phyloP scores from a whole-genome alignment of 2,329 filamentous ascomycete species.

The Metarhizium rileyi region DNA sequence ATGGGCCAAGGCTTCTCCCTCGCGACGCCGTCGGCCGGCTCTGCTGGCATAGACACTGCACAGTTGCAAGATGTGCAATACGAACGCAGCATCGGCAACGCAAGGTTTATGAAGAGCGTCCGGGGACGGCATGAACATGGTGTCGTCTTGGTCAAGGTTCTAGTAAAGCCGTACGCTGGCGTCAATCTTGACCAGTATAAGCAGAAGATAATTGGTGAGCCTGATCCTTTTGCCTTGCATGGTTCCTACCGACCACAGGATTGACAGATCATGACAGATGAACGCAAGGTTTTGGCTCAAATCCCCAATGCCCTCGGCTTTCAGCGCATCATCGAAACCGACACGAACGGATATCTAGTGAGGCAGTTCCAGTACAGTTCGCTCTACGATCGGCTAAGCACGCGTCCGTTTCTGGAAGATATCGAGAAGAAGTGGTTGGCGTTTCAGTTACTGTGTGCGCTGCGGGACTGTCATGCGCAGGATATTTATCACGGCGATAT shows the following conservation, averaged over 20 bases:
- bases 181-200: conserved; percentile 75
- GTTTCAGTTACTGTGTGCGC: conserved; percentile 84
- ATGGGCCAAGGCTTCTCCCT: conserved; percentile 98
- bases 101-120: conserved; percentile 94
- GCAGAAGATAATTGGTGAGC: conserved; percentile 62
- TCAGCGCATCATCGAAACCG: conserved; percentile 84
- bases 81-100: conserved; percentile 84
- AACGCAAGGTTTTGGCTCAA: conserved; percentile 67
- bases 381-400: conserved; percentile 93
- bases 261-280: conserved; percentile 41
- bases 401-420: conserved; percentile 88
- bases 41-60: conserved; percentile 85
- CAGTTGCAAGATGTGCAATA: conserved; percentile 86
- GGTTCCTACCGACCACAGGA: neutral
- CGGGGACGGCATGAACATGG: conserved; percentile 84
- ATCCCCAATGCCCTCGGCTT: conserved; percentile 88
- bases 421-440: conserved; percentile 99
- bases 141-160: conserved; percentile 85
- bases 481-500: conserved; percentile 96
- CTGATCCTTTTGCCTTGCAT: neutral
- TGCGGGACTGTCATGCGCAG: conserved; percentile 82
- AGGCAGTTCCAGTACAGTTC: conserved; percentile 95
- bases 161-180: conserved; percentile 81
- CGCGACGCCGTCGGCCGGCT: conserved; percentile 81
- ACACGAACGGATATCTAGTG: conserved; percentile 83